Conservation (phyloP, 108 stramenopile species). For the Discostella pseudostelligera region DNA sequence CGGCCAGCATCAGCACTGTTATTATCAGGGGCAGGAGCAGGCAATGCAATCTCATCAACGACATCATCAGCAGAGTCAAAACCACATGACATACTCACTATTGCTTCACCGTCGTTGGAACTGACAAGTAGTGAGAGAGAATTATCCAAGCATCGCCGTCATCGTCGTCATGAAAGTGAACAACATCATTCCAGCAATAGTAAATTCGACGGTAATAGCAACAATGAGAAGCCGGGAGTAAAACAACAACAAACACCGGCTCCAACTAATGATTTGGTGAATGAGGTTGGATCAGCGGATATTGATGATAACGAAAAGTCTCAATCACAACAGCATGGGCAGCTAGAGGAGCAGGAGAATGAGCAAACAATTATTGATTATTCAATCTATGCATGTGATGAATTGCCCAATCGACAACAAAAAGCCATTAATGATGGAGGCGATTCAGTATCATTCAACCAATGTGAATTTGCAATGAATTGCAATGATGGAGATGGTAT, state of each 20-base stretch:
- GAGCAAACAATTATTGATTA: slow-evolving; percentile 21
- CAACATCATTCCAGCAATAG: neutral
- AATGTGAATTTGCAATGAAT: slow-evolving; percentile 74
- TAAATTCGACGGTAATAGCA: neutral
- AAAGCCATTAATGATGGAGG: neutral
- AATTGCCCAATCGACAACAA: slow-evolving; percentile 8
- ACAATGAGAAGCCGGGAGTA: neutral
- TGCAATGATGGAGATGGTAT: slow-evolving; percentile 75
- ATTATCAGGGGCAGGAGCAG: too few relatives aligned
- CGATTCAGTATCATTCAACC: slow-evolving; percentile 21
- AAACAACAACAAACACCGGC: too few relatives aligned
- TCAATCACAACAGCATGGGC: too few relatives aligned
- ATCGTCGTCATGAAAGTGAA: neutral
- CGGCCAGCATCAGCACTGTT: too few relatives aligned
- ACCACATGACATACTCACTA: too few relatives aligned
- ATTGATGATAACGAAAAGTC: too few relatives aligned
- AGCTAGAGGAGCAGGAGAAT: too few relatives aligned
- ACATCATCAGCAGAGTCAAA: too few relatives aligned
- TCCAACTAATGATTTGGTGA: too few relatives aligned
- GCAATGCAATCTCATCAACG: too few relatives aligned
- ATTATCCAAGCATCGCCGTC: slow-evolving; percentile 4
- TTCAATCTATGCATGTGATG: slow-evolving; percentile 30
- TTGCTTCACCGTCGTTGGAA: too few relatives aligned
- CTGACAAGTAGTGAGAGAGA: neutral
- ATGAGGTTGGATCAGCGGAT: too few relatives aligned